These are phyloP conservation scores for Pyrenophora teres DNA, from an alignment of 2,329 filamentous ascomycete genomes.

Conservation along the genomic window DNA sequence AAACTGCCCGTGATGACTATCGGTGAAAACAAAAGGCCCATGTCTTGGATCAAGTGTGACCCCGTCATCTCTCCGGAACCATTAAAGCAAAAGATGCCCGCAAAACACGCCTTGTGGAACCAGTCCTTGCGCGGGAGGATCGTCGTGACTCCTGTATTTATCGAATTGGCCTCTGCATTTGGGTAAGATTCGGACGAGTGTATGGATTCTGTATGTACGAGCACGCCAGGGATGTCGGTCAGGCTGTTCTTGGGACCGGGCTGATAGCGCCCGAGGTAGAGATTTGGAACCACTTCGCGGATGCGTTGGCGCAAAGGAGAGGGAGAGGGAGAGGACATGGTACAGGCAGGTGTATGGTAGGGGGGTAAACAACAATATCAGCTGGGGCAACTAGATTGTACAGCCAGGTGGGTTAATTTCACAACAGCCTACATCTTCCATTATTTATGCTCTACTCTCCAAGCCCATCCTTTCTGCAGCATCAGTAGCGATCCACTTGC, in stretches of 20 bases:
- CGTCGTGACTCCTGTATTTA: conserved; percentile 52
- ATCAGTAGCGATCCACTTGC: too few species aligned
- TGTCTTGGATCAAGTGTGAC: conserved; percentile 65
- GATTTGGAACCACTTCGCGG: conserved; percentile 46
- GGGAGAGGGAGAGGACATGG: conserved; percentile 15
- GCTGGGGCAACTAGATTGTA: too few species aligned
- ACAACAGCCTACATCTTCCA: too few species aligned
- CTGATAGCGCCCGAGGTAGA: conserved; percentile 45
- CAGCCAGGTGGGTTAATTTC: too few species aligned
- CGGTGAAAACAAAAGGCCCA: conserved; percentile 63
- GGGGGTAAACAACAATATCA: too few species aligned
- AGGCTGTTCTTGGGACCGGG: conserved; percentile 51
- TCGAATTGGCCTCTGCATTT: conserved; percentile 32
- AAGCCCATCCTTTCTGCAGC: too few species aligned
- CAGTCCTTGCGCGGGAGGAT: conserved; percentile 52
- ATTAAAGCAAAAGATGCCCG: conserved; percentile 63
- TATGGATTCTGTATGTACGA: conserved; percentile 50
- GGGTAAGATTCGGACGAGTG: conserved; percentile 36
- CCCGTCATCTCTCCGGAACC: conserved; percentile 68
- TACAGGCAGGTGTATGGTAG: not conserved
- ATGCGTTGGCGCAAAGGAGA: conserved; percentile 39
- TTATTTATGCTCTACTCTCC: too few species aligned
- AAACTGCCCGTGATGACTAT: conserved; percentile 65
- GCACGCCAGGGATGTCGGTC: conserved; percentile 52
- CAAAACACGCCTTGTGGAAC: conserved; percentile 50